phyloP scores from a whole-genome alignment of 257 asterid species.

The Gentiana straminea region DNA sequence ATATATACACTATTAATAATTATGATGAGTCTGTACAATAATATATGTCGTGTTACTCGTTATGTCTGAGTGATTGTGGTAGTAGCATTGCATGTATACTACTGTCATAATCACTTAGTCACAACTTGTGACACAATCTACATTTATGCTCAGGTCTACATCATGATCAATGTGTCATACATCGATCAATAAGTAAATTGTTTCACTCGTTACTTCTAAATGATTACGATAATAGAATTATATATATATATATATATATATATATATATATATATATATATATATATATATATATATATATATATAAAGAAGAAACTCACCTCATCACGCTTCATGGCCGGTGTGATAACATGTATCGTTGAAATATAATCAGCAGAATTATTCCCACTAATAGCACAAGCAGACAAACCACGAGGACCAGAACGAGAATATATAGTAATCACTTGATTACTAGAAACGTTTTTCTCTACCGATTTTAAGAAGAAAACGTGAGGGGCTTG shows the following conservation, averaged over 20 bases:
- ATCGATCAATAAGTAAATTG: no score
- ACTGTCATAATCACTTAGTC: neutral
- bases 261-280: neutral
- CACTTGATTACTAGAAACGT: conserved; percentile 11
- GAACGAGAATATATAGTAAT: conserved; percentile 13
- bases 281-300: conserved; percentile 8
- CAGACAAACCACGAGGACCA: conserved; percentile 5
- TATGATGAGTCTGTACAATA: neutral
- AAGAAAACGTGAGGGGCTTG: conserved; percentile 49
- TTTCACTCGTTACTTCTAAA: no score
- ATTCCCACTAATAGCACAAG: conserved; percentile 17
- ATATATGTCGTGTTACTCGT: no score
- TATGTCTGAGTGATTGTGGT: no score
- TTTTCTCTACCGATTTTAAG: conserved; percentile 14
- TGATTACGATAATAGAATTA: neutral
- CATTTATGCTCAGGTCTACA: no score
- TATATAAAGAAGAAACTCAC: conserved; percentile 15
- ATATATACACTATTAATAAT: no score
- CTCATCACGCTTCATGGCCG: conserved; percentile 15
- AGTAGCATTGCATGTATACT: neutral
- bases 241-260: neutral
- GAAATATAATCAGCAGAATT: conserved; percentile 26
- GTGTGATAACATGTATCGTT: conserved; percentile 27
- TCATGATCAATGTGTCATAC: no score
- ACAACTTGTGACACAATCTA: no score